phyloP scores from a whole-genome alignment of 306 rosid species.

The Cucumis melo region DNA sequence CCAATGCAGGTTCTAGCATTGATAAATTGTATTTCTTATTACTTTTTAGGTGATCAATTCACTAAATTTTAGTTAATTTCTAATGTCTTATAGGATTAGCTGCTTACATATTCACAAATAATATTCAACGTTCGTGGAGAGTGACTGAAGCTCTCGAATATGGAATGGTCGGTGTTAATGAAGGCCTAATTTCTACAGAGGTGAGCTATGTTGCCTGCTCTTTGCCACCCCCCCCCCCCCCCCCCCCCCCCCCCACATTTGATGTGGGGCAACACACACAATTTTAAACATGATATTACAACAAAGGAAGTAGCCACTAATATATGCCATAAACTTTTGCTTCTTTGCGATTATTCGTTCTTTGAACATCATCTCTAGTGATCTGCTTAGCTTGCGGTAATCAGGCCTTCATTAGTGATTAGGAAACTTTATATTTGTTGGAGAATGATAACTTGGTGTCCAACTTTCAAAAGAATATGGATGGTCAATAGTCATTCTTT shows the following conservation, averaged over 20 bases:
- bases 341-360: background rate
- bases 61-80: background rate
- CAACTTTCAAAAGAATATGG: background rate
- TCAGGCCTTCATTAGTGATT: background rate
- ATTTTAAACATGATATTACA: too few species aligned
- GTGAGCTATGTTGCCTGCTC: conserved; percentile 20
- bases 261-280: too few species aligned
- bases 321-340: background rate
- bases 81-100: conserved; percentile 56
- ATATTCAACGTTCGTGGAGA: conserved; percentile 88
- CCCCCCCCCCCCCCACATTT: too few species aligned
- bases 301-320: background rate
- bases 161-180: conserved; percentile 89
- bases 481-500: background rate
- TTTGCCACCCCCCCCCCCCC: too few species aligned
- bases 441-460: background rate
- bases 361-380: background rate
- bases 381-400: background rate
- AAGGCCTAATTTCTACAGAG: conserved; percentile 92
- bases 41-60: background rate
- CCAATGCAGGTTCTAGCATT: conserved; percentile 53
- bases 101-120: conserved; percentile 75
- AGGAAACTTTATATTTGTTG: background rate
- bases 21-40: background rate
- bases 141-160: conserved; percentile 94